Conservation (phyloP, 495 filamentous ascomycete species). For the Tuber melanosporum region DNA sequence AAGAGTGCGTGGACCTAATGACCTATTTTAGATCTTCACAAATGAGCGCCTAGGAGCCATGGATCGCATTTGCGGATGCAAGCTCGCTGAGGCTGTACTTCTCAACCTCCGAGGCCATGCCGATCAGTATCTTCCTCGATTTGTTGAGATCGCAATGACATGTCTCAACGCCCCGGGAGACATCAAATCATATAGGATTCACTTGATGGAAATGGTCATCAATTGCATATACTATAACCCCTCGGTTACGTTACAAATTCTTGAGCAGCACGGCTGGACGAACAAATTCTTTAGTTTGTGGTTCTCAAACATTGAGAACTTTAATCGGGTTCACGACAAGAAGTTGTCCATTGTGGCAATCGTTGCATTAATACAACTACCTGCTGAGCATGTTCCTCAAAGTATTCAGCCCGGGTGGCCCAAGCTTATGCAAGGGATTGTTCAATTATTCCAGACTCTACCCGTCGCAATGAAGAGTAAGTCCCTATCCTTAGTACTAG, state of each 20-base stretch:
- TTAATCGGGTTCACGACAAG: constrained; percentile 94
- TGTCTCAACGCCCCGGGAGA: constrained; percentile 62
- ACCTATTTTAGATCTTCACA: constrained; percentile 49
- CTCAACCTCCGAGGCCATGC: constrained; percentile 85
- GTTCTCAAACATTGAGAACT: constrained; percentile 93
- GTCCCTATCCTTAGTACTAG: constrained; percentile 31
- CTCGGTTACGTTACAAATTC: constrained; percentile 57
- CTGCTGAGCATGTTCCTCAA: constrained; percentile 66
- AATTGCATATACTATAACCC: constrained; percentile 98
- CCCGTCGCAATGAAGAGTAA: constrained; percentile 77
- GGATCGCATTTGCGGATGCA: constrained; percentile 97
- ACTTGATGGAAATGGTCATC: constrained; percentile 98
- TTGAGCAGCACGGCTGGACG: constrained; percentile 92
- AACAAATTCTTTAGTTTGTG: constrained; percentile 98
- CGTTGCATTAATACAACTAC: constrained; percentile 68
- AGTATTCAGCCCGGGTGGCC: constrained; percentile 96
- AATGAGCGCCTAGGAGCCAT: constrained; percentile 89
- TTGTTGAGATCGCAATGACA: constrained; percentile 80
- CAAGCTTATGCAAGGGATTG: constrained; percentile 84
- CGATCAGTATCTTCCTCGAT: constrained; percentile 77
- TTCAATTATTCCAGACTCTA: constrained; percentile 81
- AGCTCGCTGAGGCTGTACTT: constrained; percentile 95
- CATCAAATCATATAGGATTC: constrained; percentile 84
- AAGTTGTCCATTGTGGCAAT: constrained; percentile 95
- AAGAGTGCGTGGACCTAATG: constrained; percentile 7